phyloP scores from a whole-genome alignment of 2,329 filamentous ascomycete species.

The Paraphoma chrysanthemicola region DNA sequence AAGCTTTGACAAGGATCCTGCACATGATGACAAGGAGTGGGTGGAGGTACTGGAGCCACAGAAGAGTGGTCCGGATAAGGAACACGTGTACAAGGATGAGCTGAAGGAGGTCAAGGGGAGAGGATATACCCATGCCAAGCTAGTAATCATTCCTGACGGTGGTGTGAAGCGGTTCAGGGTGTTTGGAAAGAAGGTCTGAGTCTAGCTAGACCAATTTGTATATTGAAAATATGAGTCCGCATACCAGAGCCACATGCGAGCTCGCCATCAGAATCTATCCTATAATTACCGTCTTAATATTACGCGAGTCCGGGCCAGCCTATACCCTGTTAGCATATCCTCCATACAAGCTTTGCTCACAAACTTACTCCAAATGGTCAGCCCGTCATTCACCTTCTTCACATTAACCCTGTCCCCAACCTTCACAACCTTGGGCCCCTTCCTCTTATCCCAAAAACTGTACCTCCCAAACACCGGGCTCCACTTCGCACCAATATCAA shows the following conservation, averaged over 20 bases:
- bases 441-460: constrained; percentile 46
- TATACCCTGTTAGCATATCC: not conserved
- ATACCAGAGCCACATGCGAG: too few species aligned
- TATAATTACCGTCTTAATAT: too few species aligned
- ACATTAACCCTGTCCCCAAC: constrained; percentile 56
- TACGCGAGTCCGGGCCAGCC: not conserved
- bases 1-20: constrained; percentile 65
- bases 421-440: constrained; percentile 20
- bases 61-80: constrained; percentile 74
- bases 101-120: constrained; percentile 61
- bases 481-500: constrained; percentile 55
- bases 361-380: constrained; percentile 53
- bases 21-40: constrained; percentile 67
- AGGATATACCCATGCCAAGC: constrained; percentile 81
- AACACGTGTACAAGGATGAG: constrained; percentile 67
- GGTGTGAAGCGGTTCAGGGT: constrained; percentile 88
- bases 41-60: constrained; percentile 69
- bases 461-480: constrained; percentile 58
- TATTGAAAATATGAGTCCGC: too few species aligned
- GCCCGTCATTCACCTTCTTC: constrained; percentile 46
- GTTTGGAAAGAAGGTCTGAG: constrained; percentile 62
- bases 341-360: not conserved
- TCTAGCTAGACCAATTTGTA: too few species aligned
- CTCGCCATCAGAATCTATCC: too few species aligned
- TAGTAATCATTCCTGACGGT: constrained; percentile 92